A percentile compares a stretch with the other conserved stretches of the same genome.
Conservation (phyloP, 129 eudicot species). For the Dittrichia graveolens region DNA sequence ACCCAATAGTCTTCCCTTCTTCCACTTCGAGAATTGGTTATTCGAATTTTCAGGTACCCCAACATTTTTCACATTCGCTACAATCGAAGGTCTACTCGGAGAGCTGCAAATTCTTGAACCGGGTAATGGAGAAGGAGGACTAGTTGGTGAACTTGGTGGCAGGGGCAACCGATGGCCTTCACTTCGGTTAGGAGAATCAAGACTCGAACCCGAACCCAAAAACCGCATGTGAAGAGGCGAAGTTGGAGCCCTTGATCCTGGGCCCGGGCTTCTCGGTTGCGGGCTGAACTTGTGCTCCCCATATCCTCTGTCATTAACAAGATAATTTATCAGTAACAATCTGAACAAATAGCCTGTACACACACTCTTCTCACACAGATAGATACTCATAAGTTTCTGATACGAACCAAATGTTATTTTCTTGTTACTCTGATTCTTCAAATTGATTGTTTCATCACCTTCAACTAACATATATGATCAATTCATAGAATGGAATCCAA, state of each 20-base stretch:
- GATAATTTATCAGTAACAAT: neutral
- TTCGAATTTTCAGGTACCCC: conserved; percentile 33
- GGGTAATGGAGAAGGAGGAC: conserved; percentile 34
- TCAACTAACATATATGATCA: too few relatives aligned
- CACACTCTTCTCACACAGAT: neutral
- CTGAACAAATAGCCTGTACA: neutral
- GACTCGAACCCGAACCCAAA: conserved; percentile 53
- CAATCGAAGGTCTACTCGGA: conserved; percentile 57
- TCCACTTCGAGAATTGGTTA: conserved; percentile 65
- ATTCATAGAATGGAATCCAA: too few relatives aligned
- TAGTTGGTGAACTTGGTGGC: conserved; percentile 49
- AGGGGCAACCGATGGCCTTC: conserved; percentile 74
- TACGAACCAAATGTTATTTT: too few relatives aligned
- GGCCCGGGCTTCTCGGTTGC: conserved; percentile 68
- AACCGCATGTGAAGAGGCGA: conserved; percentile 79
- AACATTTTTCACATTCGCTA: conserved; percentile 52
- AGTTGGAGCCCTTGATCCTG: conserved; percentile 55
- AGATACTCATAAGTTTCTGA: neutral
- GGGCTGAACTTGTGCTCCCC: conserved; percentile 49
- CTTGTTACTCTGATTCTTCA: too few relatives aligned
- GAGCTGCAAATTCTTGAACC: conserved; percentile 40
- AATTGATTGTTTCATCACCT: too few relatives aligned
- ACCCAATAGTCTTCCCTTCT: conserved; percentile 83
- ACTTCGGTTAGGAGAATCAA: conserved; percentile 62
- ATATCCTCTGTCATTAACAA: conserved; percentile 41